Percentiles rank a stretch among this genome's conserved stretches.
Evolutionary conservation across 176 grass and related monocot species (phyloP).

Genomic region (Puya raimondii): DNA sequence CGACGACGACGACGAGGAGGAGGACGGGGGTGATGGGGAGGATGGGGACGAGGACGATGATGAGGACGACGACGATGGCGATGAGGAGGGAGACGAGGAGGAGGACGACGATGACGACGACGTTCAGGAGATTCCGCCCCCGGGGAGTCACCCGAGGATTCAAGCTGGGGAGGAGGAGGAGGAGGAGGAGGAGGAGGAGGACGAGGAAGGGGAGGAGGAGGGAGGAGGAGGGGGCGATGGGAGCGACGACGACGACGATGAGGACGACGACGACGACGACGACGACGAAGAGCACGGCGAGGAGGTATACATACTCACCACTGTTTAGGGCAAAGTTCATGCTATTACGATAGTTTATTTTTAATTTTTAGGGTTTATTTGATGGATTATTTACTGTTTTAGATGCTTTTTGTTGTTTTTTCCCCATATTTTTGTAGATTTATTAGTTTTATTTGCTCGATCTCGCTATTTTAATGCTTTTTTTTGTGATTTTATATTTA

Average conservation of each 20-base stretch:
- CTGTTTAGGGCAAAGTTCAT: background rate
- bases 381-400: too few relatives aligned
- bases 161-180: background rate
- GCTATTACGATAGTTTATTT: background rate
- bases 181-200: background rate
- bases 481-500: too few relatives aligned
- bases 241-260: background rate
- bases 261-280: constrained; percentile 4
- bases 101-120: constrained; percentile 12
- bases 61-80: background rate
- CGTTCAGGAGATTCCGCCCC: constrained; percentile 2
- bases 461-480: too few relatives aligned
- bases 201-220: constrained; percentile 2
- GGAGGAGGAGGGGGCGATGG: background rate
- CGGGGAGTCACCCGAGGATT: background rate
- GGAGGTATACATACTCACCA: background rate
- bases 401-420: too few relatives aligned
- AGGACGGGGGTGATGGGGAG: background rate
- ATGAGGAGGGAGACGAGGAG: background rate
- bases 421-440: too few relatives aligned
- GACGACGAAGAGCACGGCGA: constrained; percentile 9
- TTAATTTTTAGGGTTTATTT: background rate
- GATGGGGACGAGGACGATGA: background rate
- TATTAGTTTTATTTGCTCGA: too few relatives aligned
- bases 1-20: constrained; percentile 5